Conservation (phyloP, 805 yeast genomes). For the Starmerella stellata region DNA sequence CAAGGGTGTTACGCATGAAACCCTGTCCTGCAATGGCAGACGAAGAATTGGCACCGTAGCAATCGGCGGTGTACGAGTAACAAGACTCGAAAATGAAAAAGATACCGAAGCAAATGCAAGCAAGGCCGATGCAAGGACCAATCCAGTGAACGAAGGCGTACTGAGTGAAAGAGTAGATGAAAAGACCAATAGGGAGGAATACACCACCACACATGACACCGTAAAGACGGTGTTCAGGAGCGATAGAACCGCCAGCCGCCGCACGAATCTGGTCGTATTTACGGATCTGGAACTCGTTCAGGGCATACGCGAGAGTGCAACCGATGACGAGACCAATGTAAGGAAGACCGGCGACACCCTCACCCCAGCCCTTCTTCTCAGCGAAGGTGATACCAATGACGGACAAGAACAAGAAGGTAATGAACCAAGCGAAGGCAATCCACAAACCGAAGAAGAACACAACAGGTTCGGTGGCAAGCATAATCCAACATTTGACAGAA, state of each 20-base stretch:
- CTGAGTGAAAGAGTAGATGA: constrained; percentile 45
- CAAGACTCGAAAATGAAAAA: constrained; percentile 26
- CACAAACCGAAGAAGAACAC: constrained; percentile 36
- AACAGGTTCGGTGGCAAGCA: constrained; percentile 31
- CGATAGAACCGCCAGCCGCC: constrained; percentile 28
- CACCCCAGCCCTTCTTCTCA: constrained; percentile 34
- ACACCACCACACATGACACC: constrained; percentile 41
- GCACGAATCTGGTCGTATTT: constrained; percentile 30
- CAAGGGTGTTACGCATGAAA: constrained; percentile 52
- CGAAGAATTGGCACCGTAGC: constrained; percentile 33
- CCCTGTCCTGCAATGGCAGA: constrained; percentile 85
- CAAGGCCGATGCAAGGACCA: constrained; percentile 32
- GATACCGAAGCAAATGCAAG: constrained; percentile 26
- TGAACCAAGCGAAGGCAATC: constrained; percentile 26
- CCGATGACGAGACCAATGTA: constrained; percentile 60
- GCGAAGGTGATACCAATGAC: constrained; percentile 45
- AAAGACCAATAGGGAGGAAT: constrained; percentile 35
- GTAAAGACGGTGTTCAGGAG: constrained; percentile 41
- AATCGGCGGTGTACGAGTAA: constrained; percentile 22
- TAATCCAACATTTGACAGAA: constrained; percentile 56
- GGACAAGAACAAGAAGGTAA: constrained; percentile 47
- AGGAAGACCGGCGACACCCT: constrained; percentile 44
- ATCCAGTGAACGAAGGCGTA: constrained; percentile 34
- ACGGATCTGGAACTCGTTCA: constrained; percentile 16
- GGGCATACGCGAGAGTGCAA: constrained; percentile 21